Percentiles rank a stretch among this genome's conserved stretches.
These are phyloP conservation scores for Russula dissimulans DNA, from an alignment of 768 basidiomycete species.

Conservation along the genomic window DNA sequence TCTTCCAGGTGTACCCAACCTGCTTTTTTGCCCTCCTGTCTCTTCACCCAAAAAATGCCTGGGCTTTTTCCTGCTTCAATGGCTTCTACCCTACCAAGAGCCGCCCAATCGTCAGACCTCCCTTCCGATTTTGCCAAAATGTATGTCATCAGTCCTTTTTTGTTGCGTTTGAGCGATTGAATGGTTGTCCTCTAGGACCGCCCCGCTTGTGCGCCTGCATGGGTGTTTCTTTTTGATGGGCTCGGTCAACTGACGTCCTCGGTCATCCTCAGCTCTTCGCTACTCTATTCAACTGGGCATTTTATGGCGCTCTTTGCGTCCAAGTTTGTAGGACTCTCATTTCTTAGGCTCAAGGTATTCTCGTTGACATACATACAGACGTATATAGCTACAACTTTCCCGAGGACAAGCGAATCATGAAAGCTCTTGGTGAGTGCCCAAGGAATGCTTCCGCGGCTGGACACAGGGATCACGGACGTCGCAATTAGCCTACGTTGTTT, in stretches of 20 bases:
- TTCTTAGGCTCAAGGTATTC: neutral
- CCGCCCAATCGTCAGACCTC: too few species aligned
- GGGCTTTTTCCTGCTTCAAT: too few species aligned
- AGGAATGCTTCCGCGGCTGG: neutral
- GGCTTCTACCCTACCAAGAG: too few species aligned
- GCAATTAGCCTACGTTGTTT: slow-evolving; percentile 22
- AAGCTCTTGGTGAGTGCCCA: neutral
- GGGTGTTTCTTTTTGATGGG: neutral
- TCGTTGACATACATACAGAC: neutral
- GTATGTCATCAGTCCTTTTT: neutral
- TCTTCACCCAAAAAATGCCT: too few species aligned
- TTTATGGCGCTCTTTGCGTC: slow-evolving; percentile 25
- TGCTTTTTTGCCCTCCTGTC: too few species aligned
- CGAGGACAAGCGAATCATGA: neutral
- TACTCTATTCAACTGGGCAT: slow-evolving; percentile 21
- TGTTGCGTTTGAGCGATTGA: too few species aligned
- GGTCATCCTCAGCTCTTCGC: neutral
- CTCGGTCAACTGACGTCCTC: neutral
- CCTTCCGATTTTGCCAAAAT: neutral
- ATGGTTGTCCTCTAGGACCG: neutral
- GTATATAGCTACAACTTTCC: neutral
- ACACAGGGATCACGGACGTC: neutral
- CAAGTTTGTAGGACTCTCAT: slow-evolving; percentile 22
- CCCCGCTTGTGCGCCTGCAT: slow-evolving; percentile 4
- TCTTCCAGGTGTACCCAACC: too few species aligned